Base-by-base conservation (phyloP, 805 yeast genomes). In the Blastobotrys parvus region DNA sequence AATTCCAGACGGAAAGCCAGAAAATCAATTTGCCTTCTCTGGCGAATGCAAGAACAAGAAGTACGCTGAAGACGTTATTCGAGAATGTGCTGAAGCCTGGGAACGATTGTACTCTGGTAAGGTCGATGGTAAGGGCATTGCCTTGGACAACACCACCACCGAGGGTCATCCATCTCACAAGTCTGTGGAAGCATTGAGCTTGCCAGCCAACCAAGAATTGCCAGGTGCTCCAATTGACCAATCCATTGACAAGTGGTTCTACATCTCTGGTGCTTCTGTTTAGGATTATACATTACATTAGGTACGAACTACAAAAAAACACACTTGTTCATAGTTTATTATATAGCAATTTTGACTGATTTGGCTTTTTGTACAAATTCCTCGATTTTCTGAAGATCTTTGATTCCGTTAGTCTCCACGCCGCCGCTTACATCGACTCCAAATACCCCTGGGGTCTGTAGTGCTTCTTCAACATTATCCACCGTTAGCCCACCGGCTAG, bases 241-340 rank as follows among this genome's bases (percentile, higher is more conserved):
- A 70, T 86, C 96, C 44, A 72, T 90, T 64, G 97, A 90, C 77
- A 90, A 90, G 73, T 90, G 98, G 98, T 90, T 92, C 78, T 90
- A 79, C 80, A 90, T 90, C 63, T 86, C 72, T 40, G 71, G 72
- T 39, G 64, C 65, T 44, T 49, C 56, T 47, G 56, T 51, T 17
- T 55, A 54, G 42, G 23, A 3, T n/a, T n/a, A n/a, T n/a, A n/a
- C n/a, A n/a, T n/a, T n/a, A n/a, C n/a, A n/a, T n/a, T n/a, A n/a
- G n/a, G n/a, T n/a, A n/a, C 6, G 13, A 31, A 31, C 7, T n/a
- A 31, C 15, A 31, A n/a, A 31, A 7, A 31, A 31, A 7, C 29
- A 25, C 7, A 25, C 29, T n/a, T 18, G 16, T 25, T 6, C 4
- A 8, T 38, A 16, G 7, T 11, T 18, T 18, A 41, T 38, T 36